Conservation (phyloP, 2,329 filamentous ascomycete genomes). For the Penicillium corylophilum region DNA sequence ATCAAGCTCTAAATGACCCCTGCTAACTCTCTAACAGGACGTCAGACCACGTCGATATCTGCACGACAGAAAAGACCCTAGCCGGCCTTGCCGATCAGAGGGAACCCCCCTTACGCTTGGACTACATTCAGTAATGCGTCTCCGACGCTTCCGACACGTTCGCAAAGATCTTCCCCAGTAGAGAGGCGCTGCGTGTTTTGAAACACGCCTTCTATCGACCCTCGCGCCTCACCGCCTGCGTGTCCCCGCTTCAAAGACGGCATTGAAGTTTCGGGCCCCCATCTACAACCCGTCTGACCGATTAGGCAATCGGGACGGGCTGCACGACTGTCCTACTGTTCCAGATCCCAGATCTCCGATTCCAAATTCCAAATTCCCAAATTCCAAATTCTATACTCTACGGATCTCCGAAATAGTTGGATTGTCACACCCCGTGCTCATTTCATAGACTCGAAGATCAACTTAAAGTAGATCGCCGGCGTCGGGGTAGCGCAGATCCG, state of each 20-base stretch:
- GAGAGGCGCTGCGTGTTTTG: constrained; percentile 6
- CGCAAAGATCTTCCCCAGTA: constrained; percentile 6
- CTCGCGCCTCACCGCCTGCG: constrained; percentile 4
- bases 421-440: not conserved
- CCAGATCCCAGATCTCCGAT: no score
- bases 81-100: not conserved
- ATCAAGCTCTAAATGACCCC: not conserved
- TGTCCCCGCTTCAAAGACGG: constrained; percentile 8
- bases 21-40: not conserved
- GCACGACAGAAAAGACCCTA: not conserved
- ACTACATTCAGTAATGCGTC: constrained; percentile 15
- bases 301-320: not conserved
- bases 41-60: not conserved
- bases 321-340: not conserved
- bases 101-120: not conserved
- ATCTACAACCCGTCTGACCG: not conserved
- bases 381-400: no score
- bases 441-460: not conserved
- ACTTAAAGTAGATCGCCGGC: constrained; percentile 36
- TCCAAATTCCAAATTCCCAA: no score
- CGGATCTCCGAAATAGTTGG: not conserved
- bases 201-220: constrained; percentile 2
- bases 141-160: constrained; percentile 6
- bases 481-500: constrained; percentile 87
- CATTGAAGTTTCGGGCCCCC: constrained; percentile 4